Conservation (phyloP, 1,139 yeast genomes). For the Scheffersomyces illinoinensis region DNA sequence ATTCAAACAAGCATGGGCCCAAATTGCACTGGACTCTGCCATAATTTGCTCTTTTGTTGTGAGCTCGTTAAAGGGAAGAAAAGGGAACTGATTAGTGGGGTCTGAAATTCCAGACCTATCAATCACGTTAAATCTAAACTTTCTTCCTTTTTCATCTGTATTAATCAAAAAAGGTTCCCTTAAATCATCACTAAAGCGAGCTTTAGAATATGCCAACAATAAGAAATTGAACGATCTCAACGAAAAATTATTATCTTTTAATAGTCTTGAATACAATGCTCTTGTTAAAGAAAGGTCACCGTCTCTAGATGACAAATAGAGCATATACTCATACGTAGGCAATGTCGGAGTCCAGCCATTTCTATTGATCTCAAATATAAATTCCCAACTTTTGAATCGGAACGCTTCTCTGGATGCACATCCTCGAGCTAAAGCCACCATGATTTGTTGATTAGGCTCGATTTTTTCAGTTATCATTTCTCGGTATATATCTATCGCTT, state of each 20-base stretch:
- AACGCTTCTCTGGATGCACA: constrained; percentile 58
- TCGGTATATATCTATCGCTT: constrained; percentile 71
- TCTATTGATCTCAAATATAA: constrained; percentile 65
- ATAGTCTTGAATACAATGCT: constrained; percentile 63
- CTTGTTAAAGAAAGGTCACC: constrained; percentile 79
- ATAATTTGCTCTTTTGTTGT: constrained; percentile 45
- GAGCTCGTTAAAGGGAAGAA: constrained; percentile 59
- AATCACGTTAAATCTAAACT: constrained; percentile 48
- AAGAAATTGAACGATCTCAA: constrained; percentile 52
- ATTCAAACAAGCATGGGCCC: constrained; percentile 53
- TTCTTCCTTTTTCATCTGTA: constrained; percentile 46
- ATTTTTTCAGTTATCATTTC: constrained; percentile 54
- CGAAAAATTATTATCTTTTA: constrained; percentile 39
- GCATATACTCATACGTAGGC: constrained; percentile 63
- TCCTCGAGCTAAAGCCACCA: constrained; percentile 70
- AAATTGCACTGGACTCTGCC: constrained; percentile 78
- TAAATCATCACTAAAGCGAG: constrained; percentile 13
- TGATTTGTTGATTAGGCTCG: constrained; percentile 45
- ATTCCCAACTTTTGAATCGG: constrained; percentile 71
- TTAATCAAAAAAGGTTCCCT: constrained; percentile 38
- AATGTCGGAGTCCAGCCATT: constrained; percentile 50
- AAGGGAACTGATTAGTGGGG: constrained; percentile 52
- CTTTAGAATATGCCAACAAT: constrained; percentile 56
- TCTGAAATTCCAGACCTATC: constrained; percentile 22
- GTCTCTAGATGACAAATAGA: constrained; percentile 72